phyloP scores from a whole-genome alignment of 208 protist species.

The Acanthamoeba castellanii region DNA sequence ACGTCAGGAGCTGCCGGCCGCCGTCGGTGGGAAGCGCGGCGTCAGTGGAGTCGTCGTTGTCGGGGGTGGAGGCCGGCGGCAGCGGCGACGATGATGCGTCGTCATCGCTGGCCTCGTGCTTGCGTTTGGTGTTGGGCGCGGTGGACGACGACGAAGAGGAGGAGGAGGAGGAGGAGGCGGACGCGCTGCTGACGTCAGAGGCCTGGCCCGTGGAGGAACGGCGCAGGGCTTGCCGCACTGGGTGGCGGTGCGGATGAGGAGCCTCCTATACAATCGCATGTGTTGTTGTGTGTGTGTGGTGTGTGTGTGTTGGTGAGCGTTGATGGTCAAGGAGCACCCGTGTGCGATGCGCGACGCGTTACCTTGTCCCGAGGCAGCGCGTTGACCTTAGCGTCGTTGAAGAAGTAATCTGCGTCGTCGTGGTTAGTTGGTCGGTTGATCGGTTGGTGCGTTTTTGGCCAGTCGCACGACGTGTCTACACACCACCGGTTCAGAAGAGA shows the following conservation, averaged over 20 bases:
- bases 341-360: not conserved
- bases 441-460: not conserved
- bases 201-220: not conserved
- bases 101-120: not conserved
- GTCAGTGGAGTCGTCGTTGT: too few relatives aligned
- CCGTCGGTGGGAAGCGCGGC: too few relatives aligned
- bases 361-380: constrained; percentile 22
- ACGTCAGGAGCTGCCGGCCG: not conserved
- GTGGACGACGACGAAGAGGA: not conserved
- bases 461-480: too few relatives aligned
- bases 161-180: not conserved
- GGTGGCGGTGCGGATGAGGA: not conserved
- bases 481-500: too few relatives aligned
- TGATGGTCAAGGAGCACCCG: not conserved
- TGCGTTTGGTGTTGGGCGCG: not conserved
- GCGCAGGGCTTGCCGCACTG: not conserved
- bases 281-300: not conserved
- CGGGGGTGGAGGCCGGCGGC: not conserved
- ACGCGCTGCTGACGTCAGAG: not conserved
- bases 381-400: constrained; percentile 47
- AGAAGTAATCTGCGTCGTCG: not conserved
- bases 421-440: not conserved
- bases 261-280: not conserved
- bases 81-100: not conserved
- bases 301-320: not conserved